Evolutionary conservation across 2,329 filamentous ascomycete genomes (phyloP), one percentile per base, ranked within the genome.

Genomic region (Diaporthe helianthi): DNA sequence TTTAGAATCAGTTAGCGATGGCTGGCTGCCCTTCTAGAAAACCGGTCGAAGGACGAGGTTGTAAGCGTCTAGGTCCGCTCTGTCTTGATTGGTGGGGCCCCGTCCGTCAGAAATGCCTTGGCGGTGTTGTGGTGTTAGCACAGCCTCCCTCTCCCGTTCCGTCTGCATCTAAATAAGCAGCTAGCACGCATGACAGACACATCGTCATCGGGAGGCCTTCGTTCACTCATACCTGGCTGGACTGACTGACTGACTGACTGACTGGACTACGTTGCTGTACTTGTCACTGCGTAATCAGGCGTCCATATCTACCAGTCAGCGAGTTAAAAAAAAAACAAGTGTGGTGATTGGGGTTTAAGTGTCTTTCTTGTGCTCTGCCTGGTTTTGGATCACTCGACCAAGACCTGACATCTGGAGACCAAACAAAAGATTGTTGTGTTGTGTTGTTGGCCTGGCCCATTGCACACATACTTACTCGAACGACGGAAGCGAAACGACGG

Each of bases 71-170:
- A 54, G 24, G 26, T 22, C 49, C 9, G 38, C 51, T n/a, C 15
- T 49, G 51, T 22, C 38, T n/a, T 55, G 41, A 66, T 66, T 66
- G 64, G 49, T 5, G 10, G 64, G 63, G 24, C 26, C 41, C 26
- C 26, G 24, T 36, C 38, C 64, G 10, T 29, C 5, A 49, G 10
- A 38, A 44, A 17, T 38, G 38, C 52, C 64, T 67, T 67, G 41
- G 51, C 64, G 29, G 41, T 7, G 33, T 24, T 54, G 44, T n/a
- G 51, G 64, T 26, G 64, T 41, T 26, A 9, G 63, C 64, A 67
- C 64, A 58, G 52, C 64, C 64, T 65, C 63, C n/a, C 29, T n/a
- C 46, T 29, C 12, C 13, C n/a, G 17, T 38, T 38, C 17, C 12
- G 13, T 38, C 36, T 5, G n/a, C n/a, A n/a, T n/a, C n/a, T n/a